Conservation (phyloP, 192 early-diverging fungal species). For the Entomortierella chlamydospora region DNA sequence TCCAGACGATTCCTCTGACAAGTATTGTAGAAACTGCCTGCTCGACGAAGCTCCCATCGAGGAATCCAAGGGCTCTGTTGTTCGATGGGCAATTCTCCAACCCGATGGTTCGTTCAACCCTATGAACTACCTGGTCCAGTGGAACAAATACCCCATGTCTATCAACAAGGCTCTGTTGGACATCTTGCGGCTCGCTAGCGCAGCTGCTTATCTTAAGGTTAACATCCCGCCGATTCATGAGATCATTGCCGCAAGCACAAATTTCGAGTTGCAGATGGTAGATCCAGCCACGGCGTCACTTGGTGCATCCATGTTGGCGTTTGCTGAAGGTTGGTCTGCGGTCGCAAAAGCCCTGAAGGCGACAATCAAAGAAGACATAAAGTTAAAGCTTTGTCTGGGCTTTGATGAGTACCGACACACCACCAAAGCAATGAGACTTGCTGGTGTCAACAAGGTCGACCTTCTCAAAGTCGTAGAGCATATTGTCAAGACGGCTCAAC, state of each 20-base stretch:
- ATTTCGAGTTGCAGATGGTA: neutral
- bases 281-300: slow-evolving; percentile 2
- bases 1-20: neutral
- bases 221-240: neutral
- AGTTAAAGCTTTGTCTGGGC: slow-evolving; percentile 19
- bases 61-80: neutral
- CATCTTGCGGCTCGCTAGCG: slow-evolving; percentile 13
- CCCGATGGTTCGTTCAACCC: slow-evolving; percentile 13
- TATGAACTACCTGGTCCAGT: slow-evolving; percentile 17
- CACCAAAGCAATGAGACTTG: neutral
- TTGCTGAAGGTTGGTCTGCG: slow-evolving; percentile 18
- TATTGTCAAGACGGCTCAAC: neutral
- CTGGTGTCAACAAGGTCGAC: slow-evolving; percentile 6
- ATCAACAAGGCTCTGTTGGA: slow-evolving; percentile 24
- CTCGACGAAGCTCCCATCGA: neutral
- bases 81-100: slow-evolving; percentile 6
- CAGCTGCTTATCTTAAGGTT: slow-evolving; percentile 16
- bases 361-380: neutral
- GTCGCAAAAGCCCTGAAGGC: slow-evolving; percentile 12
- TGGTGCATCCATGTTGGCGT: slow-evolving; percentile 5
- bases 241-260: neutral
- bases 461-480: slow-evolving; percentile 7
- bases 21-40: neutral
- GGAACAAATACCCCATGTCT: slow-evolving; percentile 7
- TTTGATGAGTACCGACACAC: slow-evolving; percentile 12